phyloP scores from a whole-genome alignment of 352 stramenopile species.

The Pythium utonaiense region DNA sequence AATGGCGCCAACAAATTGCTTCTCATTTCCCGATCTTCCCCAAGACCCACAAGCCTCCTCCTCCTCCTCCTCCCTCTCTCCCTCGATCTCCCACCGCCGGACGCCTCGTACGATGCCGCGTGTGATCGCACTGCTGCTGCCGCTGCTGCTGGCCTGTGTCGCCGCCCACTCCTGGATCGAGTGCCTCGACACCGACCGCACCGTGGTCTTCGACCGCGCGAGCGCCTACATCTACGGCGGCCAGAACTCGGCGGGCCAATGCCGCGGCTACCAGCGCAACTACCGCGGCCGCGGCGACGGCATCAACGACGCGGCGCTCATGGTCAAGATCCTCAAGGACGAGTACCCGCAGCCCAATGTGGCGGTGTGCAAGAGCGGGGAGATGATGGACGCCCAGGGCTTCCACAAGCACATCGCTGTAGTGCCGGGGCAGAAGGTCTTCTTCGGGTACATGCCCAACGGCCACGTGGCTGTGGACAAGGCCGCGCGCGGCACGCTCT shows the following conservation, averaged over 20 bases:
- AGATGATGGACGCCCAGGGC: constrained; percentile 21
- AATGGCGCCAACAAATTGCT: background rate
- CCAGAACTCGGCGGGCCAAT: constrained; percentile 31
- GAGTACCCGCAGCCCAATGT: constrained; percentile 20
- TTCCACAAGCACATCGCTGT: constrained; percentile 30
- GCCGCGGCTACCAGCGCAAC: constrained; percentile 55
- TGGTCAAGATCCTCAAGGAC: constrained; percentile 53
- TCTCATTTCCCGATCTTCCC: background rate
- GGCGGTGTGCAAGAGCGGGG: constrained; percentile 31
- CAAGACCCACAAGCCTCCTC: background rate
- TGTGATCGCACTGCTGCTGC: background rate
- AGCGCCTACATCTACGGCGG: constrained; percentile 48
- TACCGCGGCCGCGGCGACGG: constrained; percentile 40
- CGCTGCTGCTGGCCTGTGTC: background rate
- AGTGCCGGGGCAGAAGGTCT: constrained; percentile 30
- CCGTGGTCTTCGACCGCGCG: constrained; percentile 45
- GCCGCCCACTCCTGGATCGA: constrained; percentile 58
- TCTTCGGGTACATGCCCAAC: constrained; percentile 56
- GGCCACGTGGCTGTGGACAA: constrained; percentile 62
- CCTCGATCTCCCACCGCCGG: background rate
- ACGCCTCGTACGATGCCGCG: background rate
- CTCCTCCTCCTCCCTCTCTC: background rate
- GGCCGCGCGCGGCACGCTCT: constrained; percentile 40
- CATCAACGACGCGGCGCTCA: constrained; percentile 26
- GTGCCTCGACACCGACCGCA: constrained; percentile 52